These are phyloP conservation scores for Rhynchospora tenuis DNA, from an alignment of 176 grass and related monocot genomes.

Conservation along the genomic window DNA sequence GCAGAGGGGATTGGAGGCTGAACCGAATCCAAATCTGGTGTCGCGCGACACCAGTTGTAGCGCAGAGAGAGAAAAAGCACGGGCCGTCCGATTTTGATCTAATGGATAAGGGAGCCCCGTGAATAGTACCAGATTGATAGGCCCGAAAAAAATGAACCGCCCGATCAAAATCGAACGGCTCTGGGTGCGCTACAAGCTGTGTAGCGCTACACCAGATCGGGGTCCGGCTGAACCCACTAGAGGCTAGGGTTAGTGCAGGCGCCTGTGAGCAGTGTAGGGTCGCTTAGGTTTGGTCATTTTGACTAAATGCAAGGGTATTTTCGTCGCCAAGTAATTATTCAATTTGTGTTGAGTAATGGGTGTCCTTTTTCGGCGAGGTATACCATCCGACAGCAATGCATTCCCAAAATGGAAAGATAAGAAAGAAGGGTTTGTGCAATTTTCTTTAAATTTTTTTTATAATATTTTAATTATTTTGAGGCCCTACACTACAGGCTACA, in stretches of 20 bases:
- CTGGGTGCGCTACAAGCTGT: too few relatives aligned
- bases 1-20: slow-evolving; percentile 12
- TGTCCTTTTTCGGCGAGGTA: slow-evolving; percentile 17
- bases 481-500: too few relatives aligned
- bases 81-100: too few relatives aligned
- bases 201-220: too few relatives aligned
- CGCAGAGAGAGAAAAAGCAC: too few relatives aligned
- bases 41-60: too few relatives aligned
- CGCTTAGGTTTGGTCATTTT: slow-evolving; percentile 13
- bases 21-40: too few relatives aligned
- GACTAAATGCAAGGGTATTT: slow-evolving; percentile 22
- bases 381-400: slow-evolving; percentile 18
- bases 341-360: background rate
- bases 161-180: too few relatives aligned
- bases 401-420: slow-evolving; percentile 14
- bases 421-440: slow-evolving; percentile 12
- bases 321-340: background rate
- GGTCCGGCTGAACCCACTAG: background rate
- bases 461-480: background rate
- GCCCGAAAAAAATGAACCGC: too few relatives aligned
- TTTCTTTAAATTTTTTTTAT: background rate
- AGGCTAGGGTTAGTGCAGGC: background rate
- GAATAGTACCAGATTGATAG: too few relatives aligned
- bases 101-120: too few relatives aligned
- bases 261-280: slow-evolving; percentile 3